Percentiles rank a stretch among this genome's conserved stretches.
phyloP scores from a whole-genome alignment of 805 yeast species.

The Ogataea ramenticola region DNA sequence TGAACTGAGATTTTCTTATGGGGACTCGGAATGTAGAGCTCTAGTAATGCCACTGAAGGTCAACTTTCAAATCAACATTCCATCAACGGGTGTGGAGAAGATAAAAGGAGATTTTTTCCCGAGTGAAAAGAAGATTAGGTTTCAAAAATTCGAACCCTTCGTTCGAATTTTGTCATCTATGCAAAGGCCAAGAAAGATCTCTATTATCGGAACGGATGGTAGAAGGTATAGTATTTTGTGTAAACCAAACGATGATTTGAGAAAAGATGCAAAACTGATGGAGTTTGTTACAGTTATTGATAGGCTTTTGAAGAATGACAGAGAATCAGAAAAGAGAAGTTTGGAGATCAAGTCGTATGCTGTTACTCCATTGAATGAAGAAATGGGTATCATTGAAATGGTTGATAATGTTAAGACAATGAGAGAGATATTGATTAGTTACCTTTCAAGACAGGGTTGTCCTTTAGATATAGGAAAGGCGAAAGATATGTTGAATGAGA shows the following conservation, averaged over 20 bases:
- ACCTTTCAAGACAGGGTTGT: constrained; percentile 17
- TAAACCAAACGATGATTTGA: constrained; percentile 82
- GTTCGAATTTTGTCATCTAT: constrained; percentile 73
- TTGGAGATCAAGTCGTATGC: constrained; percentile 74
- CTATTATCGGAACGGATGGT: constrained; percentile 74
- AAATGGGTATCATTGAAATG: constrained; percentile 87
- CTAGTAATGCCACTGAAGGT: constrained; percentile 70
- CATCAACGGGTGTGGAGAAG: constrained; percentile 38
- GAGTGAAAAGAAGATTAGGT: constrained; percentile 28
- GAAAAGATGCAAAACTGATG: constrained; percentile 93
- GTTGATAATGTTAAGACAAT: constrained; percentile 71
- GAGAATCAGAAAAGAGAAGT: constrained; percentile 66
- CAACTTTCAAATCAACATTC: constrained; percentile 62
- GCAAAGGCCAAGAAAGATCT: constrained; percentile 79
- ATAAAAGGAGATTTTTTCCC: constrained; percentile 32
- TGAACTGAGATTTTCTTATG: constrained; percentile 33
- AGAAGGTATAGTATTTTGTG: constrained; percentile 66
- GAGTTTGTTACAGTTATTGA: constrained; percentile 86
- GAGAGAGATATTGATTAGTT: constrained; percentile 45
- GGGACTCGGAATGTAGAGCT: constrained; percentile 21
- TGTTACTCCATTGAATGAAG: constrained; percentile 81
- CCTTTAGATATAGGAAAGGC: constrained; percentile 21
- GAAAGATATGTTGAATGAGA: constrained; percentile 17
- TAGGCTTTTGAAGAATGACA: constrained; percentile 55
- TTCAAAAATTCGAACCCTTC: constrained; percentile 54